Evolutionary conservation across 768 basidiomycete genomes (phyloP).

Genomic region (Tricholoma matsutake): DNA sequence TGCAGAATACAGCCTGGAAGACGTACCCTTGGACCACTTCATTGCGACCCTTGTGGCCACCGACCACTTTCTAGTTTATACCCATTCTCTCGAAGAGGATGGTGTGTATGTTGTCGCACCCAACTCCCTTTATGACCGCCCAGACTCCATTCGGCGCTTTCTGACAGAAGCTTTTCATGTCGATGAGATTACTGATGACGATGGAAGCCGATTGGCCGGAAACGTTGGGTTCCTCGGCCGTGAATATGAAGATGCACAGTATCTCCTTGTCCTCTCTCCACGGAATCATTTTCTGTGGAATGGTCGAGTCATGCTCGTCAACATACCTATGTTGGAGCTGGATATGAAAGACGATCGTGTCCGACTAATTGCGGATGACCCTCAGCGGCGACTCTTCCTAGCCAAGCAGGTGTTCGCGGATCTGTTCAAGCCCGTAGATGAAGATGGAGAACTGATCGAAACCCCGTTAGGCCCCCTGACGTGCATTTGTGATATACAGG

Average conservation of each 20-base stretch:
- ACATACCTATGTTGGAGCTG: slow-evolving; percentile 73
- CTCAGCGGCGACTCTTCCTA: slow-evolving; percentile 65
- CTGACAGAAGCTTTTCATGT: slow-evolving; percentile 84
- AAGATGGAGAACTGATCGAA: slow-evolving; percentile 54
- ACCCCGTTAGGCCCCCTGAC: slow-evolving; percentile 37
- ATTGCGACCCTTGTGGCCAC: slow-evolving; percentile 76
- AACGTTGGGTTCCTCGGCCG: slow-evolving; percentile 40
- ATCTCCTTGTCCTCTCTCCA: slow-evolving; percentile 86
- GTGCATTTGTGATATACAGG: slow-evolving; percentile 76
- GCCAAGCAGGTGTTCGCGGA: slow-evolving; percentile 80
- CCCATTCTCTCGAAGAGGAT: slow-evolving; percentile 81
- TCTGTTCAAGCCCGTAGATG: slow-evolving; percentile 57
- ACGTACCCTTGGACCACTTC: slow-evolving; percentile 71
- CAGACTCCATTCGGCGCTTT: slow-evolving; percentile 74
- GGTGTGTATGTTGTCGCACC: slow-evolving; percentile 90
- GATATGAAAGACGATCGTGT: slow-evolving; percentile 85
- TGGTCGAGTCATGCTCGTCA: slow-evolving; percentile 78
- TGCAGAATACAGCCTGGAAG: slow-evolving; percentile 83
- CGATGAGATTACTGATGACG: slow-evolving; percentile 57
- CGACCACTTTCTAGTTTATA: slow-evolving; percentile 94
- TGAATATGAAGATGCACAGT: slow-evolving; percentile 62
- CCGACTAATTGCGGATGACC: slow-evolving; percentile 89
- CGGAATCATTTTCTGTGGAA: slow-evolving; percentile 88
- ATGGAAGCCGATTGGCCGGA: slow-evolving; percentile 41
- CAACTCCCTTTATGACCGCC: slow-evolving; percentile 67